Conservation (phyloP, 2,329 filamentous ascomycete genomes). For the Claviceps arundinis region DNA sequence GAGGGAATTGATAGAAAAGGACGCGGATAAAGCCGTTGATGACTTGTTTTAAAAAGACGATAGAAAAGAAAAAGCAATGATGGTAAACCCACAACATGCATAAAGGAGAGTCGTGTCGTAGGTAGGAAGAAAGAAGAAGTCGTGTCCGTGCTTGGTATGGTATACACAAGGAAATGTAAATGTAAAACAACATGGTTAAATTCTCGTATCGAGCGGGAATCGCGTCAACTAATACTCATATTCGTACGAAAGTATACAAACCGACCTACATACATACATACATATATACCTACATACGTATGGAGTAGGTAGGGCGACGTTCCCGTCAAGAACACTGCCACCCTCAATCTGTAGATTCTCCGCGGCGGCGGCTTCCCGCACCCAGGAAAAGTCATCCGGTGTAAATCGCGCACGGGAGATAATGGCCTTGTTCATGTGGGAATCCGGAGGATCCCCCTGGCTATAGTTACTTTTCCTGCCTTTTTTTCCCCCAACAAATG, state of each 20-base stretch:
- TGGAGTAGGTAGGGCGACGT: too few species aligned
- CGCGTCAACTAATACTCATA: background rate
- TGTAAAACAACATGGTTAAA: background rate
- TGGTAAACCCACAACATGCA: background rate
- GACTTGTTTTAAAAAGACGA: constrained; percentile 54
- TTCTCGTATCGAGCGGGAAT: background rate
- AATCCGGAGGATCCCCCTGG: background rate
- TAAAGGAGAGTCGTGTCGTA: background rate
- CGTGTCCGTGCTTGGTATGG: background rate
- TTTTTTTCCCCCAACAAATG: background rate
- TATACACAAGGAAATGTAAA: background rate
- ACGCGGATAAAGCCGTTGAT: constrained; percentile 82
- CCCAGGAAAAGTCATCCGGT: background rate
- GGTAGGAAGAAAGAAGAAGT: background rate
- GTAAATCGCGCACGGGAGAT: background rate
- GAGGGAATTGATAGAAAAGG: constrained; percentile 83
- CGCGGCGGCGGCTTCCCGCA: background rate
- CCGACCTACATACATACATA: too few species aligned
- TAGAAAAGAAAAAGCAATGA: background rate
- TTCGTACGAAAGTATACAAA: background rate
- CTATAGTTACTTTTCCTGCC: background rate
- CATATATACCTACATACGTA: too few species aligned
- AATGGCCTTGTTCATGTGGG: background rate
- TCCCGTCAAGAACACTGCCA: background rate
- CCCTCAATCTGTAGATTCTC: background rate